Conservation (phyloP, 106 monocot species). For the Xerophyta viscosa region DNA sequence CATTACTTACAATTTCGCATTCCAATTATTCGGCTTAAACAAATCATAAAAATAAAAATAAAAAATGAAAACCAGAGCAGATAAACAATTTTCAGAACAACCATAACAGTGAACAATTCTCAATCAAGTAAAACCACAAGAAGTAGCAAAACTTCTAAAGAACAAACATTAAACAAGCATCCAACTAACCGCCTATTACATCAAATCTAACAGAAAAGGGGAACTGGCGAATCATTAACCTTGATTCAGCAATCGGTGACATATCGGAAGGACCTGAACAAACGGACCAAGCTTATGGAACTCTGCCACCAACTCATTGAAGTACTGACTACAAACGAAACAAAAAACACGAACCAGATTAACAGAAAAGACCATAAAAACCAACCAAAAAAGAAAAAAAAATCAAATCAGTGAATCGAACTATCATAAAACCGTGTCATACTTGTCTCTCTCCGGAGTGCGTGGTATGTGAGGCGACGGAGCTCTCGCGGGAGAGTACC, state of each 20-base stretch:
- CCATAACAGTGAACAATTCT: background rate
- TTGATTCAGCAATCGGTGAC: background rate
- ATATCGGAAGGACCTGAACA: background rate
- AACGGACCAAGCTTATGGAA: background rate
- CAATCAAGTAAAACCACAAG: background rate
- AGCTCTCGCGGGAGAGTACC: conserved; percentile 1
- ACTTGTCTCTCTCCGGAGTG: conserved; percentile 4
- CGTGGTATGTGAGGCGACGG: background rate
- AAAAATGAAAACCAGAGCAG: too few species aligned
- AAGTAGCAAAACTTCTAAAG: background rate
- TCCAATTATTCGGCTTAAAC: too few species aligned
- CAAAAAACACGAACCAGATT: background rate
- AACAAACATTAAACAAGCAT: background rate
- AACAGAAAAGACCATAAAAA: background rate
- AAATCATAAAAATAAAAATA: too few species aligned
- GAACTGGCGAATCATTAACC: background rate
- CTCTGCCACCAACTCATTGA: background rate
- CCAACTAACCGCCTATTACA: too few species aligned
- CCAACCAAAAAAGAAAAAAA: background rate
- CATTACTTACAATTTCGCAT: too few species aligned
- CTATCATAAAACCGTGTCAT: too few species aligned
- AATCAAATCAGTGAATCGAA: too few species aligned
- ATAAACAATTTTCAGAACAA: background rate
- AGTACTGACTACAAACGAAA: background rate
- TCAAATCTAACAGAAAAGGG: background rate